These are phyloP conservation scores for Kwoniella bestiolae DNA, from an alignment of 768 basidiomycete genomes.

Conservation along the genomic window DNA sequence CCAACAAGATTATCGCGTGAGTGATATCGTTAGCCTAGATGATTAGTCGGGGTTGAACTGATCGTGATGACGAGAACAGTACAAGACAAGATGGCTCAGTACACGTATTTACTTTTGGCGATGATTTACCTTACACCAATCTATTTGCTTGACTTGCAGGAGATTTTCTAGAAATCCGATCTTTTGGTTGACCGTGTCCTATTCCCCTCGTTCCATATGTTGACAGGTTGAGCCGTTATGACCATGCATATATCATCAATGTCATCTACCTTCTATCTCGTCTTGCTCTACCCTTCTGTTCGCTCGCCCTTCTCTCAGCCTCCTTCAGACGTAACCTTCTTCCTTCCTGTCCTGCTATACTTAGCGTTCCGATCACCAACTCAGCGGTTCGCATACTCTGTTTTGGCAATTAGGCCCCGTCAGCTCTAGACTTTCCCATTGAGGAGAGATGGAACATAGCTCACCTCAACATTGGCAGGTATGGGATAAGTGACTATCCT, in stretches of 20 bases:
- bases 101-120: constrained; percentile 31
- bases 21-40: constrained; percentile 8
- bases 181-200: too few species aligned
- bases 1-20: constrained; percentile 26
- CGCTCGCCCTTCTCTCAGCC: constrained; percentile 20
- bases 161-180: too few species aligned
- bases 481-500: constrained; percentile 97
- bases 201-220: too few species aligned
- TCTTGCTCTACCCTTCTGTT: constrained; percentile 14
- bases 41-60: not conserved
- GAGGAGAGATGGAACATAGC: constrained; percentile 23
- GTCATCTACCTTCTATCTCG: constrained; percentile 23
- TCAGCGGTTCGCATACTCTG: constrained; percentile 81
- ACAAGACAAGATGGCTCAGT: constrained; percentile 30
- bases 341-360: constrained; percentile 73
- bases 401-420: too few species aligned
- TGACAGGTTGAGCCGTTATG: not conserved
- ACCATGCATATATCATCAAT: constrained; percentile 19
- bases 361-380: constrained; percentile 83
- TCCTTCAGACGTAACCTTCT: constrained; percentile 41
- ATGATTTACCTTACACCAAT: constrained; percentile 35
- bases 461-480: constrained; percentile 90
- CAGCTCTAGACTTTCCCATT: too few species aligned
- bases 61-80: constrained; percentile 8
- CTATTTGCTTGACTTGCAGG: constrained; percentile 34